Percentiles rank a stretch among this genome's conserved stretches.
Conservation (phyloP, 306 rosid genomes). For the Delonix regia region DNA sequence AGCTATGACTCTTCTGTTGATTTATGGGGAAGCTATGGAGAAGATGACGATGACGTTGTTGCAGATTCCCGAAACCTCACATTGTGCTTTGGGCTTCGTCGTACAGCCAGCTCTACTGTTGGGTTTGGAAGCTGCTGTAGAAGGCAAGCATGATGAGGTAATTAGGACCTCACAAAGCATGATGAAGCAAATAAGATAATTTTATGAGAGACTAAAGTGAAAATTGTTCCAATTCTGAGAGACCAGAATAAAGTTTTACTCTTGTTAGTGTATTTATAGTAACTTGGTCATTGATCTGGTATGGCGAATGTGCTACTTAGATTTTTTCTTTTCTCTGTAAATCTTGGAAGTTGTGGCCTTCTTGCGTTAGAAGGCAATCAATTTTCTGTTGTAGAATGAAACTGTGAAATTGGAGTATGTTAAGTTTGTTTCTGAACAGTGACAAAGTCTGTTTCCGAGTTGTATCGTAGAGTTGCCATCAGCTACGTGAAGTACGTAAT, state of each 20-base stretch:
- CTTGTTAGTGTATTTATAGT: not conserved
- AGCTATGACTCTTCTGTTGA: slow-evolving; percentile 62
- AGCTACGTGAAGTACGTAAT: not conserved
- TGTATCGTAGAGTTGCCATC: not conserved
- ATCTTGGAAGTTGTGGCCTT: not conserved
- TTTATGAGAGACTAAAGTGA: no score
- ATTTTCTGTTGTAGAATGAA: slow-evolving; percentile 20
- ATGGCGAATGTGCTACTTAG: not conserved
- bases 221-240: no score
- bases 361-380: slow-evolving; percentile 2
- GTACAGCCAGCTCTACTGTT: slow-evolving; percentile 17
- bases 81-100: slow-evolving; percentile 57
- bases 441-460: not conserved
- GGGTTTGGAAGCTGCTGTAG: slow-evolving; percentile 26
- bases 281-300: not conserved
- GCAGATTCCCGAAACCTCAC: slow-evolving; percentile 53
- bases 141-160: slow-evolving; percentile 5
- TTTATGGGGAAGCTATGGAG: slow-evolving; percentile 39
- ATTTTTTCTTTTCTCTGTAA: not conserved
- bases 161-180: not conserved
- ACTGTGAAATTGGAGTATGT: not conserved
- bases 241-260: no score
- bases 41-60: slow-evolving; percentile 40
- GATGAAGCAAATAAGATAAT: no score
- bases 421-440: slow-evolving; percentile 14